These are phyloP conservation scores for Aspergillus sclerotialis DNA, from an alignment of 2,329 filamentous ascomycete species.

Conservation along the genomic window DNA sequence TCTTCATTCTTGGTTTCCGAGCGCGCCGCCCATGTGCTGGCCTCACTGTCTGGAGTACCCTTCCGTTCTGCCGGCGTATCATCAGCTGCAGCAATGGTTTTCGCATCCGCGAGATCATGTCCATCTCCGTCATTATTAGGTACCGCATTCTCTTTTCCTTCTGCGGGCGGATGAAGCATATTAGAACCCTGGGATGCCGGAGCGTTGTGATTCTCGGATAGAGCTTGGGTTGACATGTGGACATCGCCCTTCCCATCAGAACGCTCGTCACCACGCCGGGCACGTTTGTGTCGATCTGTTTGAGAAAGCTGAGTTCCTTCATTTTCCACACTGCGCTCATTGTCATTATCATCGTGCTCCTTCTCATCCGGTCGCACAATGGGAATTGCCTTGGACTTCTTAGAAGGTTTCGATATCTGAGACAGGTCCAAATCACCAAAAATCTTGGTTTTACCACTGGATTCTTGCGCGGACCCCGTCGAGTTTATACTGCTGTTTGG, in stretches of 20 bases:
- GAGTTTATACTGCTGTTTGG: slow-evolving; percentile 40
- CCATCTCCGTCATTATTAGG: slow-evolving; percentile 36
- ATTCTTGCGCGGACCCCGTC: slow-evolving; percentile 14
- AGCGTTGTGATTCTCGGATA: slow-evolving; percentile 24
- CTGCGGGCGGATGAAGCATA: slow-evolving; percentile 20
- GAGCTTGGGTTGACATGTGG: slow-evolving; percentile 44
- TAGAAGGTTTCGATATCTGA: slow-evolving; percentile 58
- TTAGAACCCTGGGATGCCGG: slow-evolving; percentile 18
- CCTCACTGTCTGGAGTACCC: slow-evolving; percentile 28
- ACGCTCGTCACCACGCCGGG: slow-evolving; percentile 57
- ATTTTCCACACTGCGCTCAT: slow-evolving; percentile 43
- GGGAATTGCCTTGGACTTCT: slow-evolving; percentile 75
- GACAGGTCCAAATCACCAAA: slow-evolving; percentile 61
- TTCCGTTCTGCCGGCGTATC: slow-evolving; percentile 19
- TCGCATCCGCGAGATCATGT: slow-evolving; percentile 18
- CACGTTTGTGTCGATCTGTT: slow-evolving; percentile 67
- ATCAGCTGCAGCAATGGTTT: slow-evolving; percentile 37
- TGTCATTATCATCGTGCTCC: slow-evolving; percentile 34
- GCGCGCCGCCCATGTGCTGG: slow-evolving; percentile 50
- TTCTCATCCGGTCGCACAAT: slow-evolving; percentile 62
- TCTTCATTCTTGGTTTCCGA: slow-evolving; percentile 51
- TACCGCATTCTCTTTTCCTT: slow-evolving; percentile 30
- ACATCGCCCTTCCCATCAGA: slow-evolving; percentile 70
- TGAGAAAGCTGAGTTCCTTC: slow-evolving; percentile 57
- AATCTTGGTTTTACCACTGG: slow-evolving; percentile 40